These are phyloP conservation scores for Podaxis sp. DNA, from an alignment of 768 basidiomycete species.

Conservation along the genomic window DNA sequence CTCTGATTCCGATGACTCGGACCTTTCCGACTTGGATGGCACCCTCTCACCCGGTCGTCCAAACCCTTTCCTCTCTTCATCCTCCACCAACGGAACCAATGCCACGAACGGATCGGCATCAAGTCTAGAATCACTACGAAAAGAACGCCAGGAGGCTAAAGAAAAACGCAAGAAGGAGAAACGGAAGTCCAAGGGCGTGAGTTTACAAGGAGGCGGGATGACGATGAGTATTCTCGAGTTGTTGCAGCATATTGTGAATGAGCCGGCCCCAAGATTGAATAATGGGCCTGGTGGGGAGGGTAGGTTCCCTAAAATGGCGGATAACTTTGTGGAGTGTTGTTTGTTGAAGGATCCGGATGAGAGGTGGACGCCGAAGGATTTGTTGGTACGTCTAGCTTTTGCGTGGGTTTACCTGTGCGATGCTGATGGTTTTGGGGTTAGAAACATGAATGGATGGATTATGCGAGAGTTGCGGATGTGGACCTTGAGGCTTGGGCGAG, in stretches of 20 bases:
- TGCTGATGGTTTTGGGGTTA: conserved; percentile 26
- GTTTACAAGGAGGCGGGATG: conserved; percentile 91
- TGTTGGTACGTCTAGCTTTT: conserved; percentile 55
- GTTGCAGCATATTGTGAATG: conserved; percentile 97
- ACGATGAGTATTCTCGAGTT: conserved; percentile 98
- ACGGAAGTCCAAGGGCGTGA: conserved; percentile 89
- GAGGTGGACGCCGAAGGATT: conserved; percentile 84
- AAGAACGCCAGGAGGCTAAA: conserved; percentile 21
- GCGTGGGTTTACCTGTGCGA: not conserved
- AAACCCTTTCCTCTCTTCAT: conserved; percentile 38
- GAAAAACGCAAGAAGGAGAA: conserved; percentile 60
- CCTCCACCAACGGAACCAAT: not conserved
- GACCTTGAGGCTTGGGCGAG: conserved; percentile 82
- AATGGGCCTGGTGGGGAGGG: conserved; percentile 48
- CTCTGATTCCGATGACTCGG: conserved; percentile 43
- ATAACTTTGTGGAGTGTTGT: conserved; percentile 87
- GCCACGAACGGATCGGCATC: conserved; percentile 27
- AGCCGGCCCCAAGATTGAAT: conserved; percentile 88
- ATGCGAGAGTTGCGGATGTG: conserved; percentile 55
- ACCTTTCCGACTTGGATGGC: conserved; percentile 70
- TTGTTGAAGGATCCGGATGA: conserved; percentile 85
- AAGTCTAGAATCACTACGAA: not conserved
- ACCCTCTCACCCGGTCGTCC: conserved; percentile 77
- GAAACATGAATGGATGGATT: conserved; percentile 77
- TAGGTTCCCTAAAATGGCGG: conserved; percentile 67